These are phyloP conservation scores for Citrus cavaleriei DNA, from an alignment of 345 rosid genomes.

Conservation along the genomic window DNA sequence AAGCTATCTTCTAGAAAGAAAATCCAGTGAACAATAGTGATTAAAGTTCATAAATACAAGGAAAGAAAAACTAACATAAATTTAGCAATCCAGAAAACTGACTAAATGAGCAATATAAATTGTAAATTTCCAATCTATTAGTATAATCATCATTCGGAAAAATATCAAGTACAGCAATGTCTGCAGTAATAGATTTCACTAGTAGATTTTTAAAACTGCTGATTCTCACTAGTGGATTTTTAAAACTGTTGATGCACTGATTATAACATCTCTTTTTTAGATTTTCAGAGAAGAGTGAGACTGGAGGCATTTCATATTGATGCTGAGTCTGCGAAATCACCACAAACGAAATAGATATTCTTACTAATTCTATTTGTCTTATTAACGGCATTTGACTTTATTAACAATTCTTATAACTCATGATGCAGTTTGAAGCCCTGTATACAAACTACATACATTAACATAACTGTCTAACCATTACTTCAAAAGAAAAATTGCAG, in stretches of 20 bases:
- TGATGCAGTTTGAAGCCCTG: background rate
- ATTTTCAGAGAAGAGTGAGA: background rate
- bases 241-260: background rate
- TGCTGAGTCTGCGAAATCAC: background rate
- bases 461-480: background rate
- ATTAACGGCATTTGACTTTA: background rate
- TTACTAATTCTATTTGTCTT: background rate
- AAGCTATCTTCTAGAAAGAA: background rate
- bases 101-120: slow-evolving; percentile 1
- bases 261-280: background rate
- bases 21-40: background rate
- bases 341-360: background rate
- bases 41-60: slow-evolving; percentile 5
- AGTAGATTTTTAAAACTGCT: background rate
- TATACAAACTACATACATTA: background rate
- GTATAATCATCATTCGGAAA: background rate
- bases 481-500: background rate
- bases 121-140: background rate
- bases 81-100: background rate
- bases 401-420: background rate
- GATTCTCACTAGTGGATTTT: background rate
- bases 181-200: background rate
- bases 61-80: background rate
- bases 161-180: background rate
- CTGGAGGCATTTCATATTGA: background rate